Conservation (phyloP, 176 grass and related monocot genomes). For the Panicum miliaceum region DNA sequence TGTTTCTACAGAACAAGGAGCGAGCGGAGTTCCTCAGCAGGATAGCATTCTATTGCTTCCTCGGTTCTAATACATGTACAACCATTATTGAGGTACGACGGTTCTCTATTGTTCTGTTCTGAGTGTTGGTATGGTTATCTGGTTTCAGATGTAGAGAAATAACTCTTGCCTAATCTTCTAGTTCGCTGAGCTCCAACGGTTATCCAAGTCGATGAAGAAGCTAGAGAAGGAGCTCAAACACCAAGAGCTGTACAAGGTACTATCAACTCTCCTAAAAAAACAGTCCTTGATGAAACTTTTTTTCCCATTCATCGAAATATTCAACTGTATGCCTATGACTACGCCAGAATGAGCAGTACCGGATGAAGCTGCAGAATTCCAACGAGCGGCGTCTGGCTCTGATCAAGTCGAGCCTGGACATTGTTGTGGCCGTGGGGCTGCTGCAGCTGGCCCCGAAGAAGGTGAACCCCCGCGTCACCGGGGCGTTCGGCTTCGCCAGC, state of each 20-base stretch:
- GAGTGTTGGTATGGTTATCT: background rate
- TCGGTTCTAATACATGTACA: constrained; percentile 71
- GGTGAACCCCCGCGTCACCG: constrained; percentile 76
- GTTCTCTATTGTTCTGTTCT: background rate
- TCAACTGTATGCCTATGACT: too few species aligned
- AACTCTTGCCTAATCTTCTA: background rate
- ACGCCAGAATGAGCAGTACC: constrained; percentile 78
- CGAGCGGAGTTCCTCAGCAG: constrained; percentile 62
- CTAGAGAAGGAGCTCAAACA: constrained; percentile 71
- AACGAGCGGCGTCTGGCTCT: constrained; percentile 78
- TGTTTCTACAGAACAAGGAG: constrained; percentile 72
- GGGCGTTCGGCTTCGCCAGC: constrained; percentile 73
- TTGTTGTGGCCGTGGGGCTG: constrained; percentile 75
- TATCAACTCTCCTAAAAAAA: background rate
- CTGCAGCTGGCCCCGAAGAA: constrained; percentile 81
- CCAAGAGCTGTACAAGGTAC: constrained; percentile 58
- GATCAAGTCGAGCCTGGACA: constrained; percentile 74
- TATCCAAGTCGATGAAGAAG: constrained; percentile 77
- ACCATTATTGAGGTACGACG: constrained; percentile 56
- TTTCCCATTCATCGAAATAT: background rate
- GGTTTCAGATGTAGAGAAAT: background rate
- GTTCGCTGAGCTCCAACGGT: constrained; percentile 69
- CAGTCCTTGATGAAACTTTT: background rate
- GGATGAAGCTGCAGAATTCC: constrained; percentile 69
- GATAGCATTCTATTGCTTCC: constrained; percentile 83